Base-by-base conservation (phyloP, 331 rosid genomes). In the Phaseolus coccineus region DNA sequence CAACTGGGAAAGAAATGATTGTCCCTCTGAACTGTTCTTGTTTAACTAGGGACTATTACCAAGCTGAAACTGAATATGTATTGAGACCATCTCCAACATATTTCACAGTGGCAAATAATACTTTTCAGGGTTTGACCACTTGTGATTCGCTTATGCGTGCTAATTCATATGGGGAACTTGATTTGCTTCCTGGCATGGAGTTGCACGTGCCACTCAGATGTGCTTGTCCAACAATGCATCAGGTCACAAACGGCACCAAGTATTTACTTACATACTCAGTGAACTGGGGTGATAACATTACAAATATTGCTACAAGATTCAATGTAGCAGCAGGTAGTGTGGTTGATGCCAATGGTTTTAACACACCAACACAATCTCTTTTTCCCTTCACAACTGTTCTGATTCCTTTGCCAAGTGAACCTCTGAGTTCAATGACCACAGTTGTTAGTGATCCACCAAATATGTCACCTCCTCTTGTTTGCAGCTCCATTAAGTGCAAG, bases 201-300 rank as follows among this genome's bases (percentile, higher is more conserved):
- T 52, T 93, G 69, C 42, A 76, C 8, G 96, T 91, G 11, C 91
- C 92, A 6, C 91, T 93, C 13, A 80, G 88, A 65, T 93, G 96
- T 69, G 90, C 97, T 77, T 91, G 96, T 81, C 93, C 94, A 3
- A 80, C 93, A 0, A 31, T 16, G 72, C 77, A 85, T 62, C 91
- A 87, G 69, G 37, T 58, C 12, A 64, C 13, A 15, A 76, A 69
- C n/a, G 90, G 97, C 19, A 79, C 77, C 44, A 80, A 69, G 79
- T 85, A 71, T 80, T 76, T 91, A 19, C 72, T 89, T 22, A 88
- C 92, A 12, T 90, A 82, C 71, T 56, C 87, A 16, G 83, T 89
- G 73, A 61, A 77, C 46, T 14, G 40, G 80, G 89, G 65, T 30
- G 97, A 93, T 50, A 24, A 13, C 12, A 39, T 87, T 44, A 11